Evolutionary conservation across 768 basidiomycete species (phyloP).

Genomic region (Multifurca ochricompacta): DNA sequence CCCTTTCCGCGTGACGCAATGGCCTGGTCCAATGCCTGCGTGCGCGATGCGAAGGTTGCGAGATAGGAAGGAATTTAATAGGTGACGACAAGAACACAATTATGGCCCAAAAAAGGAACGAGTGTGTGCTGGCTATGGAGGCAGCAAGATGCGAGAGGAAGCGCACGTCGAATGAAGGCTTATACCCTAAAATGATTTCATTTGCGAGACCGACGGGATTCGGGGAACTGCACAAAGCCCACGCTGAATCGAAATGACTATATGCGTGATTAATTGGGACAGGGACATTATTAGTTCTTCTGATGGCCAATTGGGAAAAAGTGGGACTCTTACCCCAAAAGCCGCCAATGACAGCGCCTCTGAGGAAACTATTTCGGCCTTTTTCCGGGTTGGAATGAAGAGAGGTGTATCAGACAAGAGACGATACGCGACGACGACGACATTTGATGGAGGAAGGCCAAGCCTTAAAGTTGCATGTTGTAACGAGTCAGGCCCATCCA

Average conservation of each 20-base stretch:
- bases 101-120: conserved; percentile 40
- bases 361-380: conserved; percentile 64
- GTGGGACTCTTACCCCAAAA: conserved; percentile 65
- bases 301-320: background rate
- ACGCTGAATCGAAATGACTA: conserved; percentile 60
- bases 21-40: conserved; percentile 74
- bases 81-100: conserved; percentile 65
- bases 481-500: conserved; percentile 27
- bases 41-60: conserved; percentile 77
- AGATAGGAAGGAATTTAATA: conserved; percentile 77
- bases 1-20: conserved; percentile 78
- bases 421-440: conserved; percentile 77
- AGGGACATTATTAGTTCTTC: background rate
- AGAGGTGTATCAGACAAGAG: conserved; percentile 66
- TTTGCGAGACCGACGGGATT: conserved; percentile 53
- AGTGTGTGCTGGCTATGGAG: background rate
- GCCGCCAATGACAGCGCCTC: conserved; percentile 62
- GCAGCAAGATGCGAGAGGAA: conserved; percentile 7
- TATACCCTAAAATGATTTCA: conserved; percentile 58
- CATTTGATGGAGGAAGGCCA: conserved; percentile 74
- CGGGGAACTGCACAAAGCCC: conserved; percentile 49
- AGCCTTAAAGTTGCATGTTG: conserved; percentile 53
- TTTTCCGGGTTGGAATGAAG: conserved; percentile 73
- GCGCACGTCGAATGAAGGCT: conserved; percentile 53
- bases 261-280: background rate